These are phyloP conservation scores for Hypomontagnella monticulosa DNA, from an alignment of 495 filamentous ascomycete genomes.

Conservation along the genomic window DNA sequence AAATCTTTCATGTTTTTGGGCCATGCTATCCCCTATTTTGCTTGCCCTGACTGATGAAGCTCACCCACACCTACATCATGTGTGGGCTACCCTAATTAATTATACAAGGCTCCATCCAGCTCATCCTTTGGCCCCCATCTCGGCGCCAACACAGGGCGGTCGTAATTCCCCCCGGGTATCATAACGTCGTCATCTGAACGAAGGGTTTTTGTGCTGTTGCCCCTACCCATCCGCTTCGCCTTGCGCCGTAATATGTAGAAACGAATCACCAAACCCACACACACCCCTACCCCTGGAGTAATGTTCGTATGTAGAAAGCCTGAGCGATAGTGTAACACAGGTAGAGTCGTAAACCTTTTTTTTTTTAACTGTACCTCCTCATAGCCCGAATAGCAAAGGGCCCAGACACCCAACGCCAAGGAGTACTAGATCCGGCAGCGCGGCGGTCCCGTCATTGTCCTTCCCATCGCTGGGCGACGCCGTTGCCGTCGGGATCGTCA, in stretches of 20 bases:
- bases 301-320: conserved; percentile 4
- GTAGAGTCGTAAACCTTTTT: not conserved
- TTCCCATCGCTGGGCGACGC: not conserved
- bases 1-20: not conserved
- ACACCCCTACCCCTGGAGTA: not conserved
- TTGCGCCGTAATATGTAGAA: conserved; percentile 25
- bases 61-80: not conserved
- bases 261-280: not conserved
- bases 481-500: conserved; percentile 34
- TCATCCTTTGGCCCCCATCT: conserved; percentile 13
- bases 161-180: conserved; percentile 26
- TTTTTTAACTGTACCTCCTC: no score
- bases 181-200: conserved; percentile 34
- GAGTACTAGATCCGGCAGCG: not conserved
- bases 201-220: conserved; percentile 15
- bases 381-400: conserved; percentile 26
- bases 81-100: conserved; percentile 1
- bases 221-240: not conserved
- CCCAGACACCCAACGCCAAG: conserved; percentile 42
- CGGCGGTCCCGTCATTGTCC: not conserved
- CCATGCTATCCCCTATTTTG: not conserved
- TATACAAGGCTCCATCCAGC: conserved; percentile 3
- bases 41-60: not conserved
- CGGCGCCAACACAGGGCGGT: conserved; percentile 3
- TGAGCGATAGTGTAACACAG: conserved; percentile 14